Evolutionary conservation across 495 filamentous ascomycete species (phyloP).

Genomic region (Penicillium goetzii): DNA sequence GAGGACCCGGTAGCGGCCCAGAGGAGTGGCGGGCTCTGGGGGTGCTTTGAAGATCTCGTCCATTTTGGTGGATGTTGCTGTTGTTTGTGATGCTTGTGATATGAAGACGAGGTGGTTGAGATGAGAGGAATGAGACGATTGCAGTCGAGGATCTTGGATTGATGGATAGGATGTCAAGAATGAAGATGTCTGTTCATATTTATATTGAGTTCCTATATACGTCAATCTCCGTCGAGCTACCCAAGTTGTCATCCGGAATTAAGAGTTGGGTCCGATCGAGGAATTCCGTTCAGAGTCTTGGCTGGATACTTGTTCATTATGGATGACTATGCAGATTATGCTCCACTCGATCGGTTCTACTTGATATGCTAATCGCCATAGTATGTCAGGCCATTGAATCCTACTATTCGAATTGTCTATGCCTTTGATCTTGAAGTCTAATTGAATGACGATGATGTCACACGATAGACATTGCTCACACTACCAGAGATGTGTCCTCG

Average conservation of each 20-base stretch:
- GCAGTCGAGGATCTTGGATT: neutral
- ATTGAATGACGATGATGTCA: neutral
- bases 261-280: constrained; percentile 7
- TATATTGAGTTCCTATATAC: neutral
- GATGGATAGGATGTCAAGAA: neutral
- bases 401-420: neutral
- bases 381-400: neutral
- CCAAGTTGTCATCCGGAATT: constrained; percentile 14
- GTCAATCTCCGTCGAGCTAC: neutral
- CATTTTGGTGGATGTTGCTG: constrained; percentile 21
- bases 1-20: constrained; percentile 64
- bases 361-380: neutral
- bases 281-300: neutral
- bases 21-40: constrained; percentile 55
- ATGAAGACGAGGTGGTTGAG: neutral
- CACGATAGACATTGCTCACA: too few species aligned
- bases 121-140: neutral
- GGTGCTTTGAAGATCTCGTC: constrained; percentile 47
- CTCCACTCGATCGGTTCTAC: neutral
- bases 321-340: neutral
- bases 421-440: neutral
- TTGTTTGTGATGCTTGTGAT: neutral
- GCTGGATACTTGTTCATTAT: neutral
- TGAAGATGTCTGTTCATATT: neutral
- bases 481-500: too few species aligned